Evolutionary conservation across 495 filamentous ascomycete species (phyloP).

Genomic region (Trichoderma orchidacearum): DNA sequence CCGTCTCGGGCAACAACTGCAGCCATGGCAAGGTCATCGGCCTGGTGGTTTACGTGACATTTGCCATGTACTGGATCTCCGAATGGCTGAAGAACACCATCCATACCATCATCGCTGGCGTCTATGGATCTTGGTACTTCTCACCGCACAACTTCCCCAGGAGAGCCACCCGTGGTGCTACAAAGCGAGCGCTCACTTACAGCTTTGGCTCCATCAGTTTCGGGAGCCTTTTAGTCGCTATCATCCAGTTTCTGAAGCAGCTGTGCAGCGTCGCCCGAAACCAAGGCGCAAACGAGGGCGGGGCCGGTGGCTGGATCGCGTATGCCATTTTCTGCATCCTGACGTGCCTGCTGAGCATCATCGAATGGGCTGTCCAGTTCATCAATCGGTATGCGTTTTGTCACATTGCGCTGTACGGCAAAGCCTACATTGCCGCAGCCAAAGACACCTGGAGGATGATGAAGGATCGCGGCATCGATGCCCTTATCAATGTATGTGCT

Average conservation of each 20-base stretch:
- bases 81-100: slow-evolving; percentile 89
- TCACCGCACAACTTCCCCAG: slow-evolving; percentile 54
- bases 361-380: slow-evolving; percentile 76
- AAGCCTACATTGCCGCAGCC: slow-evolving; percentile 68
- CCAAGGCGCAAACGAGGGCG: slow-evolving; percentile 49
- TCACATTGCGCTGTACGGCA: slow-evolving; percentile 85
- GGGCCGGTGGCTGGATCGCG: slow-evolving; percentile 46
- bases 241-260: slow-evolving; percentile 74
- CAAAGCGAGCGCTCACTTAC: slow-evolving; percentile 68
- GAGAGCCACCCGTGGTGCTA: slow-evolving; percentile 62
- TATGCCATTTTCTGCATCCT: slow-evolving; percentile 47
- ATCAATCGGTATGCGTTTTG: slow-evolving; percentile 79
- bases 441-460: slow-evolving; percentile 88
- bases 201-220: slow-evolving; percentile 84
- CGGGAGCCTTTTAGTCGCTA: slow-evolving; percentile 72
- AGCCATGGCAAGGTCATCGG: slow-evolving; percentile 66
- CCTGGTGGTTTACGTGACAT: slow-evolving; percentile 73
- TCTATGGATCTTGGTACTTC: slow-evolving; percentile 94
- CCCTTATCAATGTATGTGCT: slow-evolving; percentile 49
- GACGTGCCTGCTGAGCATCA: slow-evolving; percentile 58
- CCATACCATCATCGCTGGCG: slow-evolving; percentile 73
- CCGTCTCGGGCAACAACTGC: slow-evolving; percentile 48
- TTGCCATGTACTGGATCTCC: slow-evolving; percentile 83
- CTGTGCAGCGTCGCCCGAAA: slow-evolving; percentile 59
- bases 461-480: slow-evolving; percentile 81